Conservation (phyloP, 345 rosid genomes). For the Barbarea vulgaris region DNA sequence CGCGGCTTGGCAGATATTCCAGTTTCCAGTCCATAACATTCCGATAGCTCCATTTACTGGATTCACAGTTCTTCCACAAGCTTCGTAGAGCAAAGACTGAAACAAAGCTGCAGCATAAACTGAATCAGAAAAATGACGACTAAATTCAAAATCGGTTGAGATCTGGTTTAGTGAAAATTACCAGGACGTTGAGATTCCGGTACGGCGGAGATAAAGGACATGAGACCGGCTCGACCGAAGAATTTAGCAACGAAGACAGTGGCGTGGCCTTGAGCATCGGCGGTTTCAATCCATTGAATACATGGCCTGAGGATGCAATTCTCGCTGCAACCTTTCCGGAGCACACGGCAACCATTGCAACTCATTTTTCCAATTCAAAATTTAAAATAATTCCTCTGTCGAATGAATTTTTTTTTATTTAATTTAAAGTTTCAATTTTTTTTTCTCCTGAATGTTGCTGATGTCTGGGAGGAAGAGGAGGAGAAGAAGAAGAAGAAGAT, state of each 20-base stretch:
- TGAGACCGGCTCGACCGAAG: conserved; percentile 96
- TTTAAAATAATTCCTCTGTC: neutral
- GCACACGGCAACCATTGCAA: conserved; percentile 96
- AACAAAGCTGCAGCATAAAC: conserved; percentile 63
- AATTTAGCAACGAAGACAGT: conserved; percentile 97
- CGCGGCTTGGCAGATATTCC: conserved; percentile 88
- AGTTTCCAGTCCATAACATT: conserved; percentile 85
- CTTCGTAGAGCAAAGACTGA: conserved; percentile 86
- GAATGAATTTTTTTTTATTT: neutral
- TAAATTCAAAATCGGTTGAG: neutral
- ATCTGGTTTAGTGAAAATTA: conserved; percentile 32
- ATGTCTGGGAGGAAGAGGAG: conserved; percentile 1
- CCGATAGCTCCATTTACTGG: conserved; percentile 98
- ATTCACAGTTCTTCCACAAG: conserved; percentile 93
- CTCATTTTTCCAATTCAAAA: conserved; percentile 55
- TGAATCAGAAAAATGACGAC: conserved; percentile 4
- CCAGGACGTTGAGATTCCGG: conserved; percentile 90
- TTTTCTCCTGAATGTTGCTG: conserved; percentile 1
- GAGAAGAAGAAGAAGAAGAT: conserved; percentile 20
- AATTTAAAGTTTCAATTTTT: too few relatives aligned
- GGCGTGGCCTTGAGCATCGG: conserved; percentile 96
- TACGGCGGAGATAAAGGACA: conserved; percentile 96
- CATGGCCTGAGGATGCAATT: conserved; percentile 86
- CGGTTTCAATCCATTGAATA: conserved; percentile 83
- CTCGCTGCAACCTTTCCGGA: conserved; percentile 97